Evolutionary conservation across 2,329 filamentous ascomycete species (phyloP).

Genomic region (Neodidymelliopsis sp.): DNA sequence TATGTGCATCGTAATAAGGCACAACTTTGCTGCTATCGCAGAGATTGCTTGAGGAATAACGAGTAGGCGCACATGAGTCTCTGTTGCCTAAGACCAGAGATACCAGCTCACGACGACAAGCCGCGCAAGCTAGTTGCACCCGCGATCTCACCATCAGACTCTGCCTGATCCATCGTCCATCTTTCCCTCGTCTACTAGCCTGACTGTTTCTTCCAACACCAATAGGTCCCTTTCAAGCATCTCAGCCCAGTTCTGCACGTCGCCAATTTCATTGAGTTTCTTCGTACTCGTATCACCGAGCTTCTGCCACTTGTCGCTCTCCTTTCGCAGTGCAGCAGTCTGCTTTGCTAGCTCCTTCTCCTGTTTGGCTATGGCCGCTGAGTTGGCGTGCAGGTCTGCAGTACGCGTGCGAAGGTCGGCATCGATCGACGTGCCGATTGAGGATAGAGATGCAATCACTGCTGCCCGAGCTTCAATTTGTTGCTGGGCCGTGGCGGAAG

Average conservation of each 20-base stretch:
- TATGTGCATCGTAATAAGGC: too few species aligned
- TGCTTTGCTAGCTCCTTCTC: slow-evolving; percentile 70
- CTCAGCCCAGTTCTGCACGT: slow-evolving; percentile 89
- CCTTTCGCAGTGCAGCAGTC: slow-evolving; percentile 66
- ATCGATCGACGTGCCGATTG: slow-evolving; percentile 74
- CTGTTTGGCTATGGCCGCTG: slow-evolving; percentile 69
- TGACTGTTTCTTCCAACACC: slow-evolving; percentile 51
- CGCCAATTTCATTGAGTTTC: slow-evolving; percentile 77
- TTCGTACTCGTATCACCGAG: slow-evolving; percentile 69
- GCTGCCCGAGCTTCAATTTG: slow-evolving; percentile 60
- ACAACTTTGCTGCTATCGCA: too few species aligned
- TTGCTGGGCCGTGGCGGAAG: slow-evolving; percentile 42
- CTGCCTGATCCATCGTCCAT: slow-evolving; percentile 11
- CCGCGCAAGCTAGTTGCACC: slow-evolving; percentile 31
- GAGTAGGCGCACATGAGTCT: neutral
- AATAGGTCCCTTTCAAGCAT: slow-evolving; percentile 65
- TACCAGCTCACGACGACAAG: neutral
- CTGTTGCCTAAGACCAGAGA: neutral
- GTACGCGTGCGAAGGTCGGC: slow-evolving; percentile 73
- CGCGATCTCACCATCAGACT: neutral
- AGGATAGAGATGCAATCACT: slow-evolving; percentile 58
- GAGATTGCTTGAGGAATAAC: too few species aligned
- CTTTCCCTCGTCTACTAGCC: slow-evolving; percentile 42
- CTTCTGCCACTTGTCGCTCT: slow-evolving; percentile 70
- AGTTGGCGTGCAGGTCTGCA: slow-evolving; percentile 72